Base-by-base conservation (phyloP, 2,329 filamentous ascomycete genomes). In the Cladosporium sp. region DNA sequence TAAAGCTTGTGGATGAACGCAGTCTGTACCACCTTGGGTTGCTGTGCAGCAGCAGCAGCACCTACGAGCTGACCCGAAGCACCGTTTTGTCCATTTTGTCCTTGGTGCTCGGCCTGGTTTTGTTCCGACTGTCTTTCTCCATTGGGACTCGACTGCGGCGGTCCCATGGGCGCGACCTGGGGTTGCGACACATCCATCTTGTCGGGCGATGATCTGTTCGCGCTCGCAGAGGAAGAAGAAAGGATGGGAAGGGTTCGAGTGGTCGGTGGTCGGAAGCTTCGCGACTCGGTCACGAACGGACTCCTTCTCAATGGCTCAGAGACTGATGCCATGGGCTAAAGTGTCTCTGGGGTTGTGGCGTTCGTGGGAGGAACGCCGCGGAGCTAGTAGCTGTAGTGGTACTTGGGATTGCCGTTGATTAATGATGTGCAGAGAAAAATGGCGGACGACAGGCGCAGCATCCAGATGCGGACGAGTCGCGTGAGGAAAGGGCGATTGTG, bases 1-100 rank as follows among this genome's bases (percentile, higher is more conserved):
- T 98, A 99, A 40, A 99, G 87, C 80, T 99, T 99, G 79, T 99
- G 95, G 70, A 99, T 98, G 75, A 99, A 99, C 26, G 95, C 95
- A 12, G 95, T 98, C 81, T 99, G 95, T 18, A 98, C 93, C 53
- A 97, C 94, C 80, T 99, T 99, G 67, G 95, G 93, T 76, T 97
- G 93, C 76, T 96, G 92, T 62, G 93, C 89, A 57, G 90, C 90
- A 5, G 90, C 88, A 0, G 89, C 88, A 23, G 89, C 88, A 44
- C 83, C 83, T 1, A 84, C 78, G 2, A 81, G 80, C 23, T 68
- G 69, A 14, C 62, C 16, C 6, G 56, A 40, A 23, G 57, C 31
- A 28, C 33, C 66, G n/a, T 64, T 64, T 18, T 57, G 40, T 62
- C 61, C 61, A 56, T 63, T 63, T n/a, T 59, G 63, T 44, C 52